Evolutionary conservation across 352 stramenopile species (phyloP).

Genomic region (Phytopythium montanum): DNA sequence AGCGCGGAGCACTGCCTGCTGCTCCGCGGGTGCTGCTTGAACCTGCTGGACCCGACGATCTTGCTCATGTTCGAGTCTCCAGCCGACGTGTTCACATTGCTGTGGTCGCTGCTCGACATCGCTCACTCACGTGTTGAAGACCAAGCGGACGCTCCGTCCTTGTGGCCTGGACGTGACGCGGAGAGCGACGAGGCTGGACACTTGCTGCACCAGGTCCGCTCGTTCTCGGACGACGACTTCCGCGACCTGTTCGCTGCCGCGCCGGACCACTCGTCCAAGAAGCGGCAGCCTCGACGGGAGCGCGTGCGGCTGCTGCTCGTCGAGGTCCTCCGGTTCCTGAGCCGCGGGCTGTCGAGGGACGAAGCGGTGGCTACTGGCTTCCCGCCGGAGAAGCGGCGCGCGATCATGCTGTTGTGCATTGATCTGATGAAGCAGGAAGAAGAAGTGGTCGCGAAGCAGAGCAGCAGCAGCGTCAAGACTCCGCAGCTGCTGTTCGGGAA

Average conservation of each 20-base stretch:
- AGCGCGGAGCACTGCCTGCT: constrained; percentile 16
- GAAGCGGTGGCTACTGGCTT: constrained; percentile 12
- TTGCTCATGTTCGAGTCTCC: constrained; percentile 59
- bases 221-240: constrained; percentile 28
- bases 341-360: constrained; percentile 13
- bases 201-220: constrained; percentile 33
- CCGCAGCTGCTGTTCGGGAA: constrained; percentile 45
- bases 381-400: constrained; percentile 18
- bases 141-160: not conserved
- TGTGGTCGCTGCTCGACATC: constrained; percentile 21
- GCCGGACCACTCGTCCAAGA: constrained; percentile 30
- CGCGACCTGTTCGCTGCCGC: constrained; percentile 26
- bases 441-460: constrained; percentile 23
- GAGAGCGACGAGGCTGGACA: constrained; percentile 19
- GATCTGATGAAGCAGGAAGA: constrained; percentile 73
- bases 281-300: constrained; percentile 41
- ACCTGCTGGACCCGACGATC: constrained; percentile 41
- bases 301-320: constrained; percentile 37
- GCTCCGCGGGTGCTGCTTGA: constrained; percentile 30
- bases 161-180: not conserved
- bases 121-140: not conserved
- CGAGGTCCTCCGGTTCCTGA: constrained; percentile 39
- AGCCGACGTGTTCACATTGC: constrained; percentile 33
- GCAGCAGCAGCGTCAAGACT: constrained; percentile 32
- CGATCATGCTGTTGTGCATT: constrained; percentile 44